Conservation (phyloP, 2,329 filamentous ascomycete genomes). For the Trichophyton equinum region DNA sequence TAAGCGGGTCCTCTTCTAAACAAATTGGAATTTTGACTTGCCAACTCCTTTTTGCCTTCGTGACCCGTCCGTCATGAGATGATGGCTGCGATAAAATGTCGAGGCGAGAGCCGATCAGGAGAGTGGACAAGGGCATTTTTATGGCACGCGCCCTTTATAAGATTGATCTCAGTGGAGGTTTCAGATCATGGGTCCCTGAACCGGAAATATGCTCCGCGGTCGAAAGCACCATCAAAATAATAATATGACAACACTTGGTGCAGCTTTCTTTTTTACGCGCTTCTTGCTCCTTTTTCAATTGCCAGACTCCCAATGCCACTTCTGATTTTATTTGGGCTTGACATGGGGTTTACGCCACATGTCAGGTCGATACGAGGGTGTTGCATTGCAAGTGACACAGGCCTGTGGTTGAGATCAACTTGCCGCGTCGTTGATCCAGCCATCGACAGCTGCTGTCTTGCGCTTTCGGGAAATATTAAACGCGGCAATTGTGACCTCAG, state of each 20-base stretch:
- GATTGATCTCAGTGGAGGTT: constrained; percentile 3
- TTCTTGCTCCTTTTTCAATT: not conserved
- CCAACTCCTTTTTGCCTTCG: not conserved
- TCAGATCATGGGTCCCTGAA: not conserved
- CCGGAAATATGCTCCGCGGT: constrained; percentile 2
- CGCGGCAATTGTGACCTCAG: not conserved
- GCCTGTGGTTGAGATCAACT: not conserved
- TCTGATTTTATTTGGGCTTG: not conserved
- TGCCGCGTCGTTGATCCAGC: not conserved
- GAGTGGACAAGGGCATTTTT: not conserved
- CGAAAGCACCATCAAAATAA: not conserved
- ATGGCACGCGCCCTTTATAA: not conserved
- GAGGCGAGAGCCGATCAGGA: not conserved
- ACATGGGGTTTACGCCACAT: not conserved
- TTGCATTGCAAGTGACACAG: not conserved
- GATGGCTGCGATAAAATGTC: not conserved
- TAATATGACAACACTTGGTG: not conserved
- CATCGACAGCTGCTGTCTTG: not conserved
- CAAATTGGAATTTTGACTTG: not conserved
- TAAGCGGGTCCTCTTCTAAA: not conserved
- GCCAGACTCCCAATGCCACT: not conserved
- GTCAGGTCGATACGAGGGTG: not conserved
- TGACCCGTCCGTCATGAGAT: not conserved
- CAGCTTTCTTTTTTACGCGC: not conserved
- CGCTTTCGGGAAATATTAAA: not conserved